phyloP scores from a whole-genome alignment of 2,329 filamentous ascomycete genomes.

The Fusarium sp. region DNA sequence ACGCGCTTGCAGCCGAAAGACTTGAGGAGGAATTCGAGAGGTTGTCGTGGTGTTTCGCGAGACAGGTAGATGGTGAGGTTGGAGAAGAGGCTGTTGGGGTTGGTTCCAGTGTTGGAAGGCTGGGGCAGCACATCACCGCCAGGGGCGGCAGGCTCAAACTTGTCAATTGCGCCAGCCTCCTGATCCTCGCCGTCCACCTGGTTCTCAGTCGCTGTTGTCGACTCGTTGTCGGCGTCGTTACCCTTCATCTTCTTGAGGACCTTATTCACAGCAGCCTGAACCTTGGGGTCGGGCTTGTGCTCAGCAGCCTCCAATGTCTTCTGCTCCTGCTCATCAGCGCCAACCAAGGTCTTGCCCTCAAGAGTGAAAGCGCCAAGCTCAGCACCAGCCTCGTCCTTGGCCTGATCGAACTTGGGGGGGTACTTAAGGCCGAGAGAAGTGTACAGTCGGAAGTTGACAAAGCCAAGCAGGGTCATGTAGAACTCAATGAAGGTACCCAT shows the following conservation, averaged over 20 bases:
- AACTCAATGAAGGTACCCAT: conserved; percentile 99
- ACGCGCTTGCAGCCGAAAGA: conserved; percentile 96
- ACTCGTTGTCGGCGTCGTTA: conserved; percentile 62
- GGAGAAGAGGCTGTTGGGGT: conserved; percentile 84
- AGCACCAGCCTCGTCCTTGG: conserved; percentile 89
- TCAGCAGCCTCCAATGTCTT: conserved; percentile 64
- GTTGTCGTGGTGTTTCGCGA: conserved; percentile 90
- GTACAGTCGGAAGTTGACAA: conserved; percentile 96
- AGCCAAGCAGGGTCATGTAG: conserved; percentile 95
- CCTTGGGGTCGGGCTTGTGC: conserved; percentile 72
- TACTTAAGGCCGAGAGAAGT: conserved; percentile 93
- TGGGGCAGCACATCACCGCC: conserved; percentile 90
- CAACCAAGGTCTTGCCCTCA: conserved; percentile 78
- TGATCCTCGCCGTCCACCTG: conserved; percentile 64
- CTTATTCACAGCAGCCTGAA: conserved; percentile 78
- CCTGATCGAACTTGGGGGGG: conserved; percentile 91
- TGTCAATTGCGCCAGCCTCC: conserved; percentile 81
- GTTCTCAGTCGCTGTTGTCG: conserved; percentile 57
- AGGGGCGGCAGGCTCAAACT: conserved; percentile 87
- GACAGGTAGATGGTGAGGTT: conserved; percentile 94
- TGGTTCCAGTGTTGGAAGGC: conserved; percentile 75
- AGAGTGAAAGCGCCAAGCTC: conserved; percentile 93
- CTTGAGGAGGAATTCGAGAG: conserved; percentile 92
- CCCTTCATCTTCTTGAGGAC: conserved; percentile 77
- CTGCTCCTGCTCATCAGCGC: conserved; percentile 63